Base-by-base conservation (phyloP, 441 rosid genomes). In the Monsonia emarginata region DNA sequence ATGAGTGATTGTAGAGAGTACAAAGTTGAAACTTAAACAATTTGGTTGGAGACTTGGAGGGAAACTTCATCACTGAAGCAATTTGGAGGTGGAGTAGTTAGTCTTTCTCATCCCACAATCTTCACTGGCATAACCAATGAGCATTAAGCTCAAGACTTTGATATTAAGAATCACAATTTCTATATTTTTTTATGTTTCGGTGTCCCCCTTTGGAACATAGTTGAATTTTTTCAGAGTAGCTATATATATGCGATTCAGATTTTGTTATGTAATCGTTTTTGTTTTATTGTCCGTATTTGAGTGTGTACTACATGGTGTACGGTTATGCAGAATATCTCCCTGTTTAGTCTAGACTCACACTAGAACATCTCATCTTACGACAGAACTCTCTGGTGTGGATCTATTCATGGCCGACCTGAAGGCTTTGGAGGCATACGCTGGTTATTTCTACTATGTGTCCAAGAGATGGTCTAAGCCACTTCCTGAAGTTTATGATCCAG, bases 391-490 rank as follows among this genome's bases (percentile, higher is more conserved):
- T 66, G 88, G 93, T 71, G 75, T 86, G 79, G 96, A 93, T 75
- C 85, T 93, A 78, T 66, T 93, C 44, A 85, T 86, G 91, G 95
- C 97, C 70, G 98, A 93, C 76, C 84, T 93, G 38, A 84, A 84
- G 77, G 97, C 97, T 22, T 75, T 93, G 82, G 87, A 90, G 76
- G 86, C 89, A 32, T 93, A 93, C 76, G 80, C 79, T 63, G 71
- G 74, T 64, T 90, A 87, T 78, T 75, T 86, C 69, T 86, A 88
- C 75, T 80, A 72, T 71, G 73, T 76, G 25, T 83, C 93, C 32
- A 87, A 83, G 82, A 36, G 80, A 60, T 93, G 96, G 96, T 90
- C 96, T 30, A 88, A 82, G 84, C 95, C 96, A 18, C 96, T 90
- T 75, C 96, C 98, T 16, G 91, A 88, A 85, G 82, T 74, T 40